These are phyloP conservation scores for Cryptococcus deneoformans DNA, from an alignment of 1,284 basidiomycete genomes.

Conservation along the genomic window DNA sequence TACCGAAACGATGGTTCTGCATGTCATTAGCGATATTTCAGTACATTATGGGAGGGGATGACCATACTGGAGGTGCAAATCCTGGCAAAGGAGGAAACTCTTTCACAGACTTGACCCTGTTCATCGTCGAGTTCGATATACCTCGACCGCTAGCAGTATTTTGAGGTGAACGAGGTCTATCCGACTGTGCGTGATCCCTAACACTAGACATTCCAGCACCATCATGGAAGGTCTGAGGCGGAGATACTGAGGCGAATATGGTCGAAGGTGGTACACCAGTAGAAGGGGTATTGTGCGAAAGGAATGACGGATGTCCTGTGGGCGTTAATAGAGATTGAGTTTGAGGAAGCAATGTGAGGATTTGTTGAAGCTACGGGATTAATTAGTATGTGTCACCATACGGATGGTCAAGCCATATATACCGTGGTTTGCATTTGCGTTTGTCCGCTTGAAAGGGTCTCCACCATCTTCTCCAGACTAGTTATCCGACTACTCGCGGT, in stretches of 20 bases:
- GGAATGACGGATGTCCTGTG: conserved; percentile 15
- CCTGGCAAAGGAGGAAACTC: conserved; percentile 79
- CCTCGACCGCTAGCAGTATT: conserved; percentile 29
- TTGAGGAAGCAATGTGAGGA: conserved; percentile 37
- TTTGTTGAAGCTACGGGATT: conserved; percentile 36
- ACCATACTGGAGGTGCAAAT: conserved; percentile 74
- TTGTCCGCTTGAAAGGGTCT: conserved; percentile 40
- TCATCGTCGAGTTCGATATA: neutral
- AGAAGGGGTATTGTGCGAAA: conserved; percentile 16
- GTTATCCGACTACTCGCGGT: conserved; percentile 26
- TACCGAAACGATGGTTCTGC: conserved; percentile 82
- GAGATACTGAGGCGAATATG: conserved; percentile 33
- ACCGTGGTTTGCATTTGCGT: conserved; percentile 45
- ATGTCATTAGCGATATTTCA: conserved; percentile 1
- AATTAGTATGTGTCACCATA: neutral
- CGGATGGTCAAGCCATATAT: neutral
- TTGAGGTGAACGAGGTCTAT: conserved; percentile 24
- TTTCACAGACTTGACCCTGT: conserved; percentile 9
- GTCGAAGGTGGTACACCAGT: conserved; percentile 26
- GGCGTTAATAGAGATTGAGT: conserved; percentile 15
- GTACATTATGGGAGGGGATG: neutral
- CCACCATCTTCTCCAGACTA: conserved; percentile 40
- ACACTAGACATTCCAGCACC: neutral
- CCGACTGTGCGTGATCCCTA: neutral
- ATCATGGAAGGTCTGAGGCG: conserved; percentile 21